These are phyloP conservation scores for Erodium maritimum DNA, from an alignment of 345 rosid species.

Conservation along the genomic window DNA sequence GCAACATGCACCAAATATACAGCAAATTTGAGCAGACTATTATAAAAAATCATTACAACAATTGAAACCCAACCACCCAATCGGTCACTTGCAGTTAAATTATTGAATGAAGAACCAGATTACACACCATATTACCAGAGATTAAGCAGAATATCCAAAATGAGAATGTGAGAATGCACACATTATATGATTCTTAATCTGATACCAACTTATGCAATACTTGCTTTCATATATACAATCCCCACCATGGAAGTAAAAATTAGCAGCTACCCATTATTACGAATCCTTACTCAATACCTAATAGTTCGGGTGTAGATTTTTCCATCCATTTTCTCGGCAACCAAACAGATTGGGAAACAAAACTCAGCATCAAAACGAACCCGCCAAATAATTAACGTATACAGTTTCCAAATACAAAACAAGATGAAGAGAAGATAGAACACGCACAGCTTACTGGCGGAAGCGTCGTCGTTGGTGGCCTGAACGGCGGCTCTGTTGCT, in stretches of 20 bases:
- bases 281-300: background rate
- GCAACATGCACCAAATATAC: background rate
- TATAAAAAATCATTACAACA: too few relatives aligned
- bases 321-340: background rate
- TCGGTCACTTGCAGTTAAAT: too few relatives aligned
- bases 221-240: too few relatives aligned
- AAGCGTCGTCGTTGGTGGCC: constrained; percentile 94
- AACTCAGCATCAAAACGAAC: background rate
- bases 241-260: too few relatives aligned
- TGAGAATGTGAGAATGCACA: too few relatives aligned
- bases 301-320: background rate
- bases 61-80: too few relatives aligned
- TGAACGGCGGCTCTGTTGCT: constrained; percentile 86
- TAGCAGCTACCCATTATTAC: too few relatives aligned
- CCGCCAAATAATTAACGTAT: background rate
- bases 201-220: too few relatives aligned
- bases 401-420: background rate
- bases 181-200: too few relatives aligned
- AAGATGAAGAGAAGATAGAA: background rate
- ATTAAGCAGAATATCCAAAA: too few relatives aligned
- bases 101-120: too few relatives aligned
- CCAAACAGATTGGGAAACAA: background rate
- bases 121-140: too few relatives aligned
- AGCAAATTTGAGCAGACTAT: background rate
- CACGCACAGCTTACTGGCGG: constrained; percentile 78